Evolutionary conservation across 768 basidiomycete genomes (phyloP).

Genomic region (Phlebiopsis gigantea): DNA sequence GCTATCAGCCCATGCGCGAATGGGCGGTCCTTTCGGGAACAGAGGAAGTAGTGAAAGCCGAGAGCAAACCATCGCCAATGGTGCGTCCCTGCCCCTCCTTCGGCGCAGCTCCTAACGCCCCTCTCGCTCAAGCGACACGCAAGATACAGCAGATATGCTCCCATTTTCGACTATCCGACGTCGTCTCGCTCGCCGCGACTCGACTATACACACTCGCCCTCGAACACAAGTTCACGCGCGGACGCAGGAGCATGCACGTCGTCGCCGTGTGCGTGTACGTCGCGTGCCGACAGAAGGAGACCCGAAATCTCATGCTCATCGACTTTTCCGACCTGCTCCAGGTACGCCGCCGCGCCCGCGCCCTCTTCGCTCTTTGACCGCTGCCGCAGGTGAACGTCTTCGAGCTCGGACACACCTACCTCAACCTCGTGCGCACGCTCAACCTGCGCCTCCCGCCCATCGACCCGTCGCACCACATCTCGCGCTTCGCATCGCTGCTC

Average conservation of each 20-base stretch:
- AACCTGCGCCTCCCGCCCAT: conserved; percentile 83
- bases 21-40: conserved; percentile 79
- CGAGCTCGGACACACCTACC: conserved; percentile 92
- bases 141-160: conserved; percentile 82
- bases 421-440: conserved; percentile 86
- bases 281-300: conserved; percentile 88
- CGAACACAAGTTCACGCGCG: conserved; percentile 90
- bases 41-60: conserved; percentile 76
- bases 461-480: conserved; percentile 95
- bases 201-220: conserved; percentile 92
- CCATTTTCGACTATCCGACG: conserved; percentile 72
- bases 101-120: not conserved
- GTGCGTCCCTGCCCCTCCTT: conserved; percentile 34
- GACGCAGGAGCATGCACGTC: conserved; percentile 87
- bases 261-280: conserved; percentile 95
- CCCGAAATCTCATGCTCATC: conserved; percentile 93
- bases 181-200: conserved; percentile 74
- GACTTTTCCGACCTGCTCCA: conserved; percentile 97
- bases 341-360: conserved; percentile 34
- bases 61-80: conserved; percentile 89
- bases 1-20: conserved; percentile 66
- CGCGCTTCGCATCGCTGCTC: conserved; percentile 88
- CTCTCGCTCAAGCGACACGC: conserved; percentile 55
- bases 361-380: not conserved
- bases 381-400: conserved; percentile 93